A percentile compares a stretch with the other conserved stretches of the same genome.
These are phyloP conservation scores for Brassica incana DNA, from an alignment of 345 rosid genomes.

Conservation along the genomic window DNA sequence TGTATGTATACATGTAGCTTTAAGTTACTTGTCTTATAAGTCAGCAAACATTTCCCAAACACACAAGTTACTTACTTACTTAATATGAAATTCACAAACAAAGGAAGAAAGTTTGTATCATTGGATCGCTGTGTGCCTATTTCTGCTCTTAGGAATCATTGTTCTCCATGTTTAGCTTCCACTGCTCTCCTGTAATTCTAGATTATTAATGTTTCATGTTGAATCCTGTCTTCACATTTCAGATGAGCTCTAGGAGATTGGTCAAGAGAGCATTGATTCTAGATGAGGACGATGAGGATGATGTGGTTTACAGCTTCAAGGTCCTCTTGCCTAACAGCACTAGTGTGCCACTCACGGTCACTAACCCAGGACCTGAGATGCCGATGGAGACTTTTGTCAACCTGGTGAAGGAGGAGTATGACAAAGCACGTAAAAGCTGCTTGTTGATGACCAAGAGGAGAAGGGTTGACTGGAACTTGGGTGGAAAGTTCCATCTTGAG, in stretches of 20 bases:
- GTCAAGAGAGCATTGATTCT: conserved; percentile 30
- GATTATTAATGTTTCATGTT: neutral
- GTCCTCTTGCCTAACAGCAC: conserved; percentile 59
- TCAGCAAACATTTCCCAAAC: neutral
- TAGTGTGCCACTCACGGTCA: conserved; percentile 37
- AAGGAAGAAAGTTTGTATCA: neutral
- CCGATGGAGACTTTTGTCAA: conserved; percentile 37
- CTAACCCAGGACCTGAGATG: conserved; percentile 38
- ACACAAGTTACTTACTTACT: neutral
- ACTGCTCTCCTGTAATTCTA: neutral
- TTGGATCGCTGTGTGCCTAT: neutral
- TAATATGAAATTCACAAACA: neutral
- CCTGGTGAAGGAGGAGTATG: conserved; percentile 41
- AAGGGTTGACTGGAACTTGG: conserved; percentile 42
- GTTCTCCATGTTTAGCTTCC: conserved; percentile 8
- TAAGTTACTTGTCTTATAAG: conserved; percentile 7
- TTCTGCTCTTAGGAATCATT: neutral
- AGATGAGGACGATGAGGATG: conserved; percentile 19
- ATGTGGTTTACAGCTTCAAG: conserved; percentile 42
- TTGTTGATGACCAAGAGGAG: conserved; percentile 13
- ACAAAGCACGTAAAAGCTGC: conserved; percentile 5
- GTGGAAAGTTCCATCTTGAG: conserved; percentile 29
- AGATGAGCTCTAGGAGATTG: conserved; percentile 21
- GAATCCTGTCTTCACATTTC: conserved; percentile 9
- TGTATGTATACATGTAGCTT: neutral